Conservation (phyloP, 495 filamentous ascomycete species). For the Penicillium coprophilum region DNA sequence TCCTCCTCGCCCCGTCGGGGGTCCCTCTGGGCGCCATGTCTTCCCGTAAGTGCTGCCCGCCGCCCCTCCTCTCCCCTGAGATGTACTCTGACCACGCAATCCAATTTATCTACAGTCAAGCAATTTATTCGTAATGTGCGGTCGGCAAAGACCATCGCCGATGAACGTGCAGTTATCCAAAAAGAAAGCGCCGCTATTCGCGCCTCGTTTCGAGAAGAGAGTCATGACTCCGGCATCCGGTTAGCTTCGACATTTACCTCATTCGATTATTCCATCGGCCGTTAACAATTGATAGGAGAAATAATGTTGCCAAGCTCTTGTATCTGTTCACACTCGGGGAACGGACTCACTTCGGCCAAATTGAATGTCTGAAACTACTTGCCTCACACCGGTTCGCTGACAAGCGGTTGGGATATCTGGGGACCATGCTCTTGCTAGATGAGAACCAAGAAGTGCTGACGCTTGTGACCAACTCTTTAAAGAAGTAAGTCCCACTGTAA, state of each 20-base stretch:
- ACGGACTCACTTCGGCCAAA: conserved; percentile 97
- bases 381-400: conserved; percentile 97
- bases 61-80: conserved; percentile 38
- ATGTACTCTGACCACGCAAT: conserved; percentile 21
- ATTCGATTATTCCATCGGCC: conserved; percentile 8
- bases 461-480: conserved; percentile 92
- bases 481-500: conserved; percentile 64
- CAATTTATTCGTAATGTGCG: conserved; percentile 99
- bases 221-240: conserved; percentile 85
- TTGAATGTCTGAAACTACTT: conserved; percentile 96
- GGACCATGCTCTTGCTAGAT: conserved; percentile 92
- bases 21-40: conserved; percentile 57
- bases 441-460: conserved; percentile 99
- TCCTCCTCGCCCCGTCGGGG: conserved; percentile 35
- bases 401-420: conserved; percentile 93
- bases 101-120: conserved; percentile 65
- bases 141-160: conserved; percentile 96
- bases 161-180: conserved; percentile 95
- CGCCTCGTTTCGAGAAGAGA: conserved; percentile 96
- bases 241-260: conserved; percentile 37
- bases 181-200: conserved; percentile 98
- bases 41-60: conserved; percentile 57
- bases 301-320: conserved; percentile 97
- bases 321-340: conserved; percentile 99
- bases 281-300: conserved; percentile 64